phyloP scores from a whole-genome alignment of 176 grass and related monocot genomes.

The Elaeis guineensis region DNA sequence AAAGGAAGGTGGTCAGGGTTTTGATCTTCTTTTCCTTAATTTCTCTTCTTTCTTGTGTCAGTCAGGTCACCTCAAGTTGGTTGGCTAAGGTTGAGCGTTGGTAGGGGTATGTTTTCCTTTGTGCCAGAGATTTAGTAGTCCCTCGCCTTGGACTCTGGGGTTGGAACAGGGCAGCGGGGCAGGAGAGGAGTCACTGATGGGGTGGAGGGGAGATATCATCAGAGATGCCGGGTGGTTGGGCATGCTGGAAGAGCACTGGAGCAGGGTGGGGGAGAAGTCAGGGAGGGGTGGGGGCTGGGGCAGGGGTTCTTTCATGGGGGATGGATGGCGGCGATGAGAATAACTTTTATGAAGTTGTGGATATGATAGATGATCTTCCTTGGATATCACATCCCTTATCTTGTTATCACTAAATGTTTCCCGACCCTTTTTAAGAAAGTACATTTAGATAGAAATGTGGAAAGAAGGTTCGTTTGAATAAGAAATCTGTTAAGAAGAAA shows the following conservation, averaged over 20 bases:
- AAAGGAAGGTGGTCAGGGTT: neutral
- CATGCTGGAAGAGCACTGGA: constrained; percentile 36
- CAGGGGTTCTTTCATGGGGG: constrained; percentile 2
- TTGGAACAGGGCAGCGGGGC: neutral
- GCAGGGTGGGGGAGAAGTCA: constrained; percentile 30
- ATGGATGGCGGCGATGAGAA: neutral
- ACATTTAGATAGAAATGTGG: too few species aligned
- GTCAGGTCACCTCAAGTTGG: constrained; percentile 10
- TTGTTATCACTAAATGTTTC: too few species aligned
- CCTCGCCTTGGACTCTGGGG: constrained; percentile 32
- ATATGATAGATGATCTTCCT: too few species aligned
- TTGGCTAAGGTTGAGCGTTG: constrained; percentile 44
- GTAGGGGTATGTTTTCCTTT: constrained; percentile 36
- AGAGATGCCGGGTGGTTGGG: constrained; percentile 25
- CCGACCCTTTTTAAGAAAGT: too few species aligned
- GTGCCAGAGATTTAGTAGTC: constrained; percentile 43
- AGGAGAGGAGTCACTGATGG: constrained; percentile 28
- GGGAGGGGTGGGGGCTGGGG: constrained; percentile 28
- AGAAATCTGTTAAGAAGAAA: too few species aligned
- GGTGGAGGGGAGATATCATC: constrained; percentile 2
- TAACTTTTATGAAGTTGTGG: too few species aligned
- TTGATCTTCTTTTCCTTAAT: constrained; percentile 6
- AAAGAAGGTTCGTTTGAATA: too few species aligned
- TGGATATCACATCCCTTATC: too few species aligned
- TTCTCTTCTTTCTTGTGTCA: too few species aligned